These are phyloP conservation scores for Hirsutella minnesotensis DNA, from an alignment of 2,329 filamentous ascomycete species.

Conservation along the genomic window DNA sequence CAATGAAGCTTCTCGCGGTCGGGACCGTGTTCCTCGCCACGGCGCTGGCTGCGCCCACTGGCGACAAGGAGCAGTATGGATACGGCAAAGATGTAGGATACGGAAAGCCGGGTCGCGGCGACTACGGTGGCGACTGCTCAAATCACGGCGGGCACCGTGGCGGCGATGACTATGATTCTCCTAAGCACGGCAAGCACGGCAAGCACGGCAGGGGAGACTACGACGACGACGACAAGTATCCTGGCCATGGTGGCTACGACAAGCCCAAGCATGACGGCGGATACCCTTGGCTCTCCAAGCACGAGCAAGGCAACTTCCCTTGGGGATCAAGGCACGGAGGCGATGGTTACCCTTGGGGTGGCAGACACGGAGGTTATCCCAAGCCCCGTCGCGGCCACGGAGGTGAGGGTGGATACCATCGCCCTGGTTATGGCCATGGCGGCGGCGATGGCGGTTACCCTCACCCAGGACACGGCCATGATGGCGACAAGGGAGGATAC, in stretches of 20 bases:
- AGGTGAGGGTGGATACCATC: too few relatives aligned
- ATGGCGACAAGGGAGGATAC: too few relatives aligned
- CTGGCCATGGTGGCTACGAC: not conserved
- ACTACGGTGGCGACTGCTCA: not conserved
- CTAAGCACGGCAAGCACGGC: not conserved
- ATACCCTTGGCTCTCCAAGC: not conserved
- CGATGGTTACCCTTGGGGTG: too few relatives aligned
- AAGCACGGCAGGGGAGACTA: not conserved
- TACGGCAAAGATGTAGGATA: not conserved
- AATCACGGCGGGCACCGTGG: not conserved
- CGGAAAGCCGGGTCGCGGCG: not conserved
- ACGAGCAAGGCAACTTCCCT: not conserved
- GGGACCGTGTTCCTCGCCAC: not conserved
- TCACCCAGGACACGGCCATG: too few relatives aligned
- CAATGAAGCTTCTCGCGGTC: not conserved
- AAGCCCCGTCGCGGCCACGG: too few relatives aligned
- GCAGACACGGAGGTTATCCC: too few relatives aligned
- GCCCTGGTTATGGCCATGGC: too few relatives aligned
- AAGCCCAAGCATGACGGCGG: not conserved
- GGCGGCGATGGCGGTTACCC: too few relatives aligned
- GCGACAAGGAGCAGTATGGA: not conserved
- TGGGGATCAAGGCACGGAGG: not conserved
- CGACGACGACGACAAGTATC: not conserved
- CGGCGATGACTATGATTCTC: not conserved
- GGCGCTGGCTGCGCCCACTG: constrained; percentile 1